Evolutionary conservation across 2,329 filamentous ascomycete genomes (phyloP).

Genomic region (Pyrenochaeta sp.): DNA sequence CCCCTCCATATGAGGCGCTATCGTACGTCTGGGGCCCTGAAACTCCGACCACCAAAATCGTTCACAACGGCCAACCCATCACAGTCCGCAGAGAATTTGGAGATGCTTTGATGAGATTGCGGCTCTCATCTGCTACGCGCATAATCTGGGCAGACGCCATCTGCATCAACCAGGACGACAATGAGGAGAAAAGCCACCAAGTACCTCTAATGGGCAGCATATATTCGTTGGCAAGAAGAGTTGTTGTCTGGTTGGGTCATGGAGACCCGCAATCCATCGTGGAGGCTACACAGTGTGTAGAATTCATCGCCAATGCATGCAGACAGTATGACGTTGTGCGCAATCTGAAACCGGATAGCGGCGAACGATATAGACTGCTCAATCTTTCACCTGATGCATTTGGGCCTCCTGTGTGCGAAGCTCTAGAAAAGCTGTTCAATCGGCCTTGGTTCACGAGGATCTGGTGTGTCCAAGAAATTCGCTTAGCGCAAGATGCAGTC

Average conservation of each 20-base stretch:
- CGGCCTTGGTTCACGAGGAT: background rate
- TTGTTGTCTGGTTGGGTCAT: constrained; percentile 10
- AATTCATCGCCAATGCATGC: background rate
- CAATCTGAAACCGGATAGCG: background rate
- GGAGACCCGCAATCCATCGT: background rate
- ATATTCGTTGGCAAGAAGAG: constrained; percentile 13
- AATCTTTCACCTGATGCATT: background rate
- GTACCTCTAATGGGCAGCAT: constrained; percentile 21
- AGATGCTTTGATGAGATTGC: background rate
- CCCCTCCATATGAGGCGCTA: background rate
- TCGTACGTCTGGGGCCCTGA: background rate
- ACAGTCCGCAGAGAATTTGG: background rate
- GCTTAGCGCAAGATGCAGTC: background rate
- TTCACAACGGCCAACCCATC: background rate
- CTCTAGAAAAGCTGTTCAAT: background rate
- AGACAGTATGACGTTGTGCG: background rate
- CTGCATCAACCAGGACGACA: constrained; percentile 8
- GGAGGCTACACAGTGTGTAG: background rate
- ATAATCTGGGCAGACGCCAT: background rate
- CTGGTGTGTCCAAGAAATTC: constrained; percentile 4
- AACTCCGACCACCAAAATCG: background rate
- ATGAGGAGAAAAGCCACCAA: constrained; percentile 14
- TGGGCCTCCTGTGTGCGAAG: background rate
- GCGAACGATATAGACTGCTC: background rate
- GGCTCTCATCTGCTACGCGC: background rate